A percentile compares a stretch with the other conserved stretches of the same genome.
phyloP scores from a whole-genome alignment of 306 rosid genomes.

The Quercus wislizeni region DNA sequence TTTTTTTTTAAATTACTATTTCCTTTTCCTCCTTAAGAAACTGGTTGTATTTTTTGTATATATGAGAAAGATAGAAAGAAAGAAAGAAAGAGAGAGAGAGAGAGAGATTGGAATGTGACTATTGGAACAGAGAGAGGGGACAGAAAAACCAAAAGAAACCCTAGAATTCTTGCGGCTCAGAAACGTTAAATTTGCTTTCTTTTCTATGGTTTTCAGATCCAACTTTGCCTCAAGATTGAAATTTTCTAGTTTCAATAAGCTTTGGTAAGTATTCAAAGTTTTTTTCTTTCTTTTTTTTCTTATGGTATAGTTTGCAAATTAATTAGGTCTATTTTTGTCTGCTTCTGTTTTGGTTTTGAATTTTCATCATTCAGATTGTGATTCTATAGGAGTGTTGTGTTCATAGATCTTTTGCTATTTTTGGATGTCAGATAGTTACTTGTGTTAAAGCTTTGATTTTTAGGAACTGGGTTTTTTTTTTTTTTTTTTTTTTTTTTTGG shows the following conservation, averaged over 20 bases:
- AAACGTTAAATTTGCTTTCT: background rate
- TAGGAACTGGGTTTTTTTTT: background rate
- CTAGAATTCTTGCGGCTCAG: conserved; percentile 39
- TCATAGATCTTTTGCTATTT: conserved; percentile 4
- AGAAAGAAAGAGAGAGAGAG: conserved; percentile 31
- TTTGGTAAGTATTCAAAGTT: conserved; percentile 8
- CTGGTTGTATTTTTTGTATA: too few relatives aligned
- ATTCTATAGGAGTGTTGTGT: background rate
- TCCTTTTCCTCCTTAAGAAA: conserved; percentile 11
- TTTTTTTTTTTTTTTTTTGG: background rate
- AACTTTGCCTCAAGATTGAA: background rate
- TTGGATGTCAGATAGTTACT: conserved; percentile 14
- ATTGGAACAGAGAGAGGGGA: conserved; percentile 11
- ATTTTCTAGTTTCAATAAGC: background rate
- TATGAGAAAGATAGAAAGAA: background rate
- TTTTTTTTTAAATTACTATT: background rate
- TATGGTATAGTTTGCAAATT: conserved; percentile 13
- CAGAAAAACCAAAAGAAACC: conserved; percentile 32
- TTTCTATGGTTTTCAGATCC: conserved; percentile 21
- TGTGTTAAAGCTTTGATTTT: conserved; percentile 17
- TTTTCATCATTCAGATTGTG: background rate
- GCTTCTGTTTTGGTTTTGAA: background rate
- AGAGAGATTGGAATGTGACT: conserved; percentile 28
- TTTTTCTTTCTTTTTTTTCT: background rate
- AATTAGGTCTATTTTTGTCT: background rate